Base-by-base conservation (phyloP, 352 stramenopile genomes). In the Globisporangium irregulare region DNA sequence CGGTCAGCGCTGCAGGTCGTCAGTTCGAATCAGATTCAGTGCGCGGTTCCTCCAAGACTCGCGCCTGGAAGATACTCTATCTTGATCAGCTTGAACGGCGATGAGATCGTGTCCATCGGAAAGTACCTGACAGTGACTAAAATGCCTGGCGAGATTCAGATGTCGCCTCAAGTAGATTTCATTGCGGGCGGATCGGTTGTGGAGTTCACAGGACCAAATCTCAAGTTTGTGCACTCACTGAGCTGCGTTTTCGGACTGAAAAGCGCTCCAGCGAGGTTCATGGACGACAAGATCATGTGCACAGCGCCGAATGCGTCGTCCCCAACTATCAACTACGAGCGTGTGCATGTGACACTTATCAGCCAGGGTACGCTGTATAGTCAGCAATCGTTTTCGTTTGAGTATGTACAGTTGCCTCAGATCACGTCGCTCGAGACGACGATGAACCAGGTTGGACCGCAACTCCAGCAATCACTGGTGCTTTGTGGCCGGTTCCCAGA, bases 191-290 rank as follows among this genome's bases (percentile, higher is more conserved):
- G 78, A 15, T 70, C 76, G 14, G 54, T 68, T 24, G 62, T 86
- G 9, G 54, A 70, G 57, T 73, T 87, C 55, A 56, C 65, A n/a
- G 76, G 72, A 2, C 29, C 72, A 8, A 76, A 86, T 60, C 34
- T 82, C 20, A 74, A 38, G 29, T 82, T 73, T 32, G 64, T 67
- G 1, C 22, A 34, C 29, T 74, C 68, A 1, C 50, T 87, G 43
- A 58, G 18, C 3, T 87, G 80, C 25, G 27, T 84, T 18, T 87
- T 87, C 38, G 80, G 74, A 9, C 38, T 46, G 4, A 66, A 34
- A 20, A 69, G 64, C 54, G 62, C 63, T 14, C 38, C 66, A 43
- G 75, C 75, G 43, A 46, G 43, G 8, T 53, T 83, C 27, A 51
- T 64, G 7, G n/a, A 72, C 8, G 41, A 36, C 2, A 81, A 69